These are phyloP conservation scores for Globisporangium takayamanum DNA, from an alignment of 352 stramenopile genomes.

Conservation along the genomic window DNA sequence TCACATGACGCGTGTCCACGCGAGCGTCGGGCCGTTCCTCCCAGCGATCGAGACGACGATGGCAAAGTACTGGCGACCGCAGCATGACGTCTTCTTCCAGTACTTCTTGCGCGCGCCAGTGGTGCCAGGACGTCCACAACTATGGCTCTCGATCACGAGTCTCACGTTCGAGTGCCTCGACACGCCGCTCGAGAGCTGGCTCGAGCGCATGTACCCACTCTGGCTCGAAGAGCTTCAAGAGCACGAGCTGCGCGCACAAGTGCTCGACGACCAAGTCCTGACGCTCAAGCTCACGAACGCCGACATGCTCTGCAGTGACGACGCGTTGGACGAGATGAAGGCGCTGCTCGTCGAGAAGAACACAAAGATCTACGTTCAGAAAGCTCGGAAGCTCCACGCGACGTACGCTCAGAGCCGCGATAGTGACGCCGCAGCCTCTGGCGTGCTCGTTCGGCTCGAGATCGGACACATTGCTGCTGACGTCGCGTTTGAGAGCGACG, in stretches of 20 bases:
- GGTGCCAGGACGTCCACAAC: slow-evolving; percentile 19
- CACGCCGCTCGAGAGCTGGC: slow-evolving; percentile 53
- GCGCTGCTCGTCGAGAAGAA: slow-evolving; percentile 47
- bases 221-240: slow-evolving; percentile 71
- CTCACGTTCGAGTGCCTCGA: slow-evolving; percentile 41
- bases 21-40: slow-evolving; percentile 25
- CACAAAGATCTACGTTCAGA: slow-evolving; percentile 49
- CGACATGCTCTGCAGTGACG: slow-evolving; percentile 26
- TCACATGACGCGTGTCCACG: slow-evolving; percentile 21
- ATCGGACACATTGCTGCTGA: slow-evolving; percentile 29
- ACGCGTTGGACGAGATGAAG: slow-evolving; percentile 41
- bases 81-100: slow-evolving; percentile 51
- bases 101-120: slow-evolving; percentile 49
- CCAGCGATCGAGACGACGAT: slow-evolving; percentile 19
- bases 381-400: slow-evolving; percentile 32
- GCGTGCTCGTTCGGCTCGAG: slow-evolving; percentile 23
- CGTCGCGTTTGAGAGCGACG: slow-evolving; percentile 35
- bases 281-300: slow-evolving; percentile 49
- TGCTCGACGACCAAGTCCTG: slow-evolving; percentile 58
- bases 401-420: slow-evolving; percentile 10
- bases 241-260: slow-evolving; percentile 48
- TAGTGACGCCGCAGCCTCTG: slow-evolving; percentile 2
- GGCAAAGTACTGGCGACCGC: slow-evolving; percentile 45
- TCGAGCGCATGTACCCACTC: slow-evolving; percentile 59
- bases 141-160: slow-evolving; percentile 50